Evolutionary conservation across 768 basidiomycete species (phyloP), one percentile per base, ranked within the genome.

Genomic region (Nidularia pulvinata): DNA sequence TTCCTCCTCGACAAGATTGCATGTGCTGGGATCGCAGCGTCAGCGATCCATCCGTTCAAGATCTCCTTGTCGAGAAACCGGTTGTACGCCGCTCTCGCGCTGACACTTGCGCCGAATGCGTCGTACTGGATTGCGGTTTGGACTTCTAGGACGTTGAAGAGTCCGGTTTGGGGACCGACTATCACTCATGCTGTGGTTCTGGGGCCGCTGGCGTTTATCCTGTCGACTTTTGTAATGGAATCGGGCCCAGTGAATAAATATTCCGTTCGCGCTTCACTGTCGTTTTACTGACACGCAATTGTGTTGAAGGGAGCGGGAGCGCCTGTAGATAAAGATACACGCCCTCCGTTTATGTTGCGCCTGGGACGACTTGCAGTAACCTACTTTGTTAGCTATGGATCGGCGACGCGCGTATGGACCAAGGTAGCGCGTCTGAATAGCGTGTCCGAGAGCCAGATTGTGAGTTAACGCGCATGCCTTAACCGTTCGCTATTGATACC

Each of bases 121-220:
- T 81, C 82, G 5, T 89, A 90, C 60, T 89, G 83, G 82, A 69
- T 81, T 19, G 80, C 84, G 33, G 78, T 81, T 22, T 79, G 76
- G 69, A 84, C 86, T 7, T 79, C 82, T 33, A 78, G 85, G 19
- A 46, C 11, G 57, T 65, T 69, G 59, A 71, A 70, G 25, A 74
- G 81, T 57, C 78, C 84, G 11, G 54, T 84, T 11, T 67, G 75
- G 59, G 89, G 89, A 0, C 79, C 89, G 9, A 73, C 82, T 13
- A 57, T 80, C 5, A 80, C 86, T 2, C 90, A 92, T 68, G 60
- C 70, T 7, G 49, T 65, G 32, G 81, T 86, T 10, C 67, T 91
- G 30, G 76, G 73, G 11, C 89, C 89, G 1, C 65, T 89, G 47
- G 65, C 81, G 25, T 81, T 78, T 53, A 57, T 83, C 22, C 74